A percentile compares a stretch with the other conserved stretches of the same genome.
phyloP scores from a whole-genome alignment of 106 monocot species.

The Allium sativum region DNA sequence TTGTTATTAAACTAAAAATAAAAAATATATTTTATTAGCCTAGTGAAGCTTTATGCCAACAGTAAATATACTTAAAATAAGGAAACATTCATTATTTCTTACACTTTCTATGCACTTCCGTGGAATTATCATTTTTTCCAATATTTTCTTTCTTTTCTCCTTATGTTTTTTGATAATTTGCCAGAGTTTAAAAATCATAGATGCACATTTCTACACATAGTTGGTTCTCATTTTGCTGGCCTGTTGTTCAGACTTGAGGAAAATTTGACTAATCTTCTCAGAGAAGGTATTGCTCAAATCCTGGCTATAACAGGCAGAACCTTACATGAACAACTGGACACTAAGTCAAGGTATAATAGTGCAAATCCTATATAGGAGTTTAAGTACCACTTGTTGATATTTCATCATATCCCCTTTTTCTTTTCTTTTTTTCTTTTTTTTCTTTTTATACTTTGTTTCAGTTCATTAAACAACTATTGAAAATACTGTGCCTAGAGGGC shows the following conservation, averaged over 20 bases:
- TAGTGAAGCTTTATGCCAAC: too few species aligned
- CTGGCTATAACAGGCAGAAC: slow-evolving; percentile 84
- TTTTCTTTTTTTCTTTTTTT: too few species aligned
- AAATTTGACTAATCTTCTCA: slow-evolving; percentile 65
- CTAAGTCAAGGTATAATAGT: slow-evolving; percentile 48
- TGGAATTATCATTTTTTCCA: not conserved
- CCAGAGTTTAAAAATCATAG: too few species aligned
- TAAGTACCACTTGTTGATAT: not conserved
- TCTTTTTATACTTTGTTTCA: slow-evolving; percentile 35
- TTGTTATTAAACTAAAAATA: too few species aligned
- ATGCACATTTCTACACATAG: too few species aligned
- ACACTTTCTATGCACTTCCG: too few species aligned
- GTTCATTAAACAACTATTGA: slow-evolving; percentile 79
- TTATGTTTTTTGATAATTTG: too few species aligned
- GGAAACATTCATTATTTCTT: too few species aligned
- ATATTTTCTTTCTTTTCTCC: slow-evolving; percentile 1
- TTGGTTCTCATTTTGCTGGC: slow-evolving; percentile 57
- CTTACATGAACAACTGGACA: slow-evolving; percentile 69
- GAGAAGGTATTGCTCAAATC: slow-evolving; percentile 83
- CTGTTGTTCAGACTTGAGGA: slow-evolving; percentile 70
- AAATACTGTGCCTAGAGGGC: slow-evolving; percentile 86
- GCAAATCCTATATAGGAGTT: not conserved
- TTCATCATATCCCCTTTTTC: not conserved
- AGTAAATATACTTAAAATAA: too few species aligned
- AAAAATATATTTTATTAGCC: too few species aligned